phyloP scores from a whole-genome alignment of 768 basidiomycete species.

The Hygrocybe coccinea region DNA sequence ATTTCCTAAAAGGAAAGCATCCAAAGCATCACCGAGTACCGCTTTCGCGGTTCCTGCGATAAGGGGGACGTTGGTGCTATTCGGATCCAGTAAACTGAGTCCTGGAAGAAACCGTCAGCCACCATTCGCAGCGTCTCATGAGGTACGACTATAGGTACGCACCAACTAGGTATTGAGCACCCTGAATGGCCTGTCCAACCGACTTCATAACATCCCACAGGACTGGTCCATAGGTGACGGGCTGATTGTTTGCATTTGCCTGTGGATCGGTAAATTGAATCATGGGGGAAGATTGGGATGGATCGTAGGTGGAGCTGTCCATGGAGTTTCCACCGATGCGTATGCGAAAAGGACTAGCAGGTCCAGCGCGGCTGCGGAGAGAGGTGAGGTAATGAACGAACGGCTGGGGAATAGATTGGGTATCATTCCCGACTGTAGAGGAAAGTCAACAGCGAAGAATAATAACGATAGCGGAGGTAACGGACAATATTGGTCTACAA shows the following conservation, averaged over 20 bases:
- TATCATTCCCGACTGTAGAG: slow-evolving; percentile 48
- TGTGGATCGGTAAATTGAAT: slow-evolving; percentile 32
- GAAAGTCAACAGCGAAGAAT: neutral
- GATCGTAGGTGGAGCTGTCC: slow-evolving; percentile 42
- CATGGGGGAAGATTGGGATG: slow-evolving; percentile 39
- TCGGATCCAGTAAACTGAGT: slow-evolving; percentile 38
- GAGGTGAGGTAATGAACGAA: slow-evolving; percentile 57
- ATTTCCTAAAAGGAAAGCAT: slow-evolving; percentile 48
- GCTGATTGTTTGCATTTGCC: slow-evolving; percentile 41
- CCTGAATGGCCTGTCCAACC: slow-evolving; percentile 29
- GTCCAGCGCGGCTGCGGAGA: slow-evolving; percentile 42
- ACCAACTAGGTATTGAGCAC: slow-evolving; percentile 1
- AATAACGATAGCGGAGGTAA: neutral
- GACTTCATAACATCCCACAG: slow-evolving; percentile 45
- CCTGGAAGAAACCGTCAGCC: slow-evolving; percentile 32
- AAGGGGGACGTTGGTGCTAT: slow-evolving; percentile 32
- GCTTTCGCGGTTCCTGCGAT: slow-evolving; percentile 32
- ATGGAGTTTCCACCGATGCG: slow-evolving; percentile 49
- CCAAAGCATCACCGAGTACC: slow-evolving; percentile 36
- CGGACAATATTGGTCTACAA: slow-evolving; percentile 53
- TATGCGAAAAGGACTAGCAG: slow-evolving; percentile 39
- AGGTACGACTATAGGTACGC: too few relatives aligned
- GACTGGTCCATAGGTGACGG: slow-evolving; percentile 43
- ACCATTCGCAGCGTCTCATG: slow-evolving; percentile 18
- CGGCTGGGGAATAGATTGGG: slow-evolving; percentile 45